Conservation (phyloP, 2,329 filamentous ascomycete genomes). For the Drechslerella dactyloides region DNA sequence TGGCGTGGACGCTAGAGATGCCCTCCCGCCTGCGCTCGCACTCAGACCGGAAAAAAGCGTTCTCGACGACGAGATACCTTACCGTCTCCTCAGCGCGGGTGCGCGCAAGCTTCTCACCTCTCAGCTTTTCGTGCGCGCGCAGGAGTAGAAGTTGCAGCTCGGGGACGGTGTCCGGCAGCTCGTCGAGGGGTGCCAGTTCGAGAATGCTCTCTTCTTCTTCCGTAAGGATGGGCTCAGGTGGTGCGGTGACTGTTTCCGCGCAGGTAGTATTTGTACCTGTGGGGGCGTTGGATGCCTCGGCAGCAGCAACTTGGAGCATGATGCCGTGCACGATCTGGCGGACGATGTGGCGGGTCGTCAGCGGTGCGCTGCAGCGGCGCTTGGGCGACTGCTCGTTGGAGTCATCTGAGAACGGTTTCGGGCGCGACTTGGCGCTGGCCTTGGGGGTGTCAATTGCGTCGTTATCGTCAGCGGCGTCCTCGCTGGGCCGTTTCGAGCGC, state of each 20-base stretch:
- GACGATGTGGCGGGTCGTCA: background rate
- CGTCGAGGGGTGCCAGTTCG: slow-evolving; percentile 15
- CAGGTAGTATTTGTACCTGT: too few species aligned
- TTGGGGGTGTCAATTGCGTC: slow-evolving; percentile 14
- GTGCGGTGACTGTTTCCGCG: background rate
- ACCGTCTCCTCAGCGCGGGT: slow-evolving; percentile 6
- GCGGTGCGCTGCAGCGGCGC: slow-evolving; percentile 14
- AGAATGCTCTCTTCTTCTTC: slow-evolving; percentile 28
- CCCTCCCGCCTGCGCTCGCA: background rate
- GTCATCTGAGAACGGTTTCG: slow-evolving; percentile 36
- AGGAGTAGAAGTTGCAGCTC: slow-evolving; percentile 27
- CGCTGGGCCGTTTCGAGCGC: too few species aligned
- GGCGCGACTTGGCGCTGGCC: slow-evolving; percentile 22
- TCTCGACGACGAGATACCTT: slow-evolving; percentile 13
- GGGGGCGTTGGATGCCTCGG: too few species aligned
- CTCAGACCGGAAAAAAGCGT: background rate
- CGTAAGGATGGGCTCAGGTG: slow-evolving; percentile 8
- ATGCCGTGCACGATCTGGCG: background rate
- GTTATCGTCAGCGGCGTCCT: too few species aligned
- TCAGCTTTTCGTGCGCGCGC: slow-evolving; percentile 12
- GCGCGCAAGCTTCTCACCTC: slow-evolving; percentile 18
- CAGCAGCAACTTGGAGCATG: too few species aligned
- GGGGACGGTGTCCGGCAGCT: slow-evolving; percentile 17
- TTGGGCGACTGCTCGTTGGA: slow-evolving; percentile 33
- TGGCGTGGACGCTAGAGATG: background rate